Conservation (phyloP, 1,284 basidiomycete species). For the Heterobasidion irregulare region DNA sequence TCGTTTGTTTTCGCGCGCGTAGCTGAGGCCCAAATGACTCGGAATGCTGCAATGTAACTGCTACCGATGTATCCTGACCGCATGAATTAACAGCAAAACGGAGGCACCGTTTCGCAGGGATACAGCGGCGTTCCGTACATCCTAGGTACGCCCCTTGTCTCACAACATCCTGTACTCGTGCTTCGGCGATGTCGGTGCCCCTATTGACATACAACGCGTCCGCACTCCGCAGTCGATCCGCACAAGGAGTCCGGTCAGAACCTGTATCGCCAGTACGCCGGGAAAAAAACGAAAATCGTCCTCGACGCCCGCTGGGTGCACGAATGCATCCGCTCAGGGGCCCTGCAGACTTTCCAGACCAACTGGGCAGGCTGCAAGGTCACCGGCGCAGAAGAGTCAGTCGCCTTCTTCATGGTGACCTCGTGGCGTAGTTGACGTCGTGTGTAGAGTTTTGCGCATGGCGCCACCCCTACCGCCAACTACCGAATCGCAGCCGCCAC, state of each 20-base stretch:
- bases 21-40: too few relatives aligned
- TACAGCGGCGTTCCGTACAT: conserved; percentile 73
- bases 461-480: neutral
- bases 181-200: conserved; percentile 11
- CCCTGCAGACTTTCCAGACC: conserved; percentile 61
- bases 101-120: conserved; percentile 59
- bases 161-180: conserved; percentile 14
- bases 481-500: neutral
- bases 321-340: conserved; percentile 59
- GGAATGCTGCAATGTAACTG: too few relatives aligned
- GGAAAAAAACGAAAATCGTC: conserved; percentile 71
- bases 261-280: conserved; percentile 64
- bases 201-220: neutral
- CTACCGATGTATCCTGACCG: neutral
- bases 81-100: conserved; percentile 47
- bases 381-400: conserved; percentile 63
- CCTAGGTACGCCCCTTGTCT: conserved; percentile 37
- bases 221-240: conserved; percentile 52
- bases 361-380: conserved; percentile 77
- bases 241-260: conserved; percentile 73
- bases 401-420: conserved; percentile 2
- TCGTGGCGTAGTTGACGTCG: neutral
- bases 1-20: too few relatives aligned
- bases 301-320: conserved; percentile 64
- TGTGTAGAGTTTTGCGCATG: neutral